Evolutionary conservation across 345 rosid genomes (phyloP), one percentile per base, ranked within the genome.

Genomic region (Eutrema yunnanense): DNA sequence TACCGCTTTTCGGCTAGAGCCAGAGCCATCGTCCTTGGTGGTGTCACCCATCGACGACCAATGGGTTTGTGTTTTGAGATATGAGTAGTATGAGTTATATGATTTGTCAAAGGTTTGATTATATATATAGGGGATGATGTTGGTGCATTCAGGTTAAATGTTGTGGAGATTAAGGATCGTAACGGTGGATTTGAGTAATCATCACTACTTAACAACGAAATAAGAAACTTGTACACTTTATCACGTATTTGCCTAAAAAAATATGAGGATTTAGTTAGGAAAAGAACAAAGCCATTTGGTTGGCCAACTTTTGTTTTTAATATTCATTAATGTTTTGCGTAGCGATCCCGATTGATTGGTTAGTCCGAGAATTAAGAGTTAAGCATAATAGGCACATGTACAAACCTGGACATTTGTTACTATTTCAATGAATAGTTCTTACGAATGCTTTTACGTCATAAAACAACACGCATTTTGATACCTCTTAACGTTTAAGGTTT

Each of bases 361-460:
- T 67, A 34, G 62, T 66, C 33, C 44, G 49, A 56, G 34, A 62
- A 69, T 55, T 76, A 62, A 30, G 79, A 46, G 13, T 13, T 44
- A 76, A 55, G 79, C 79, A 69, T 69, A 69, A 62, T 37, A 60
- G 43, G 62, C 69, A 62, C 79, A 69, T 53, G 73, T 67, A 42
- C 32, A 8, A 61, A 36, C 29, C 2, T 42, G 63, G 36, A 52
- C 16, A 68, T 36, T 8, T 61, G 46, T 54, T 16, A 19, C 29
- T 34, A 38, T 37, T 42, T 67, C 14, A 4, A 54, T 37, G 6
- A 44, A 54, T 53, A 67, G 46, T 61, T 54, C 26, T 37, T 19
- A 38, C 13, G 49, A 40, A 75, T 69, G 75, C 79, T 37, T 75
- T 46, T 75, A 75, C 74, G 79, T 75, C 59, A 69, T 62, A 13